Conservation (phyloP, 129 eudicot genomes). For the Dittrichia graveolens region DNA sequence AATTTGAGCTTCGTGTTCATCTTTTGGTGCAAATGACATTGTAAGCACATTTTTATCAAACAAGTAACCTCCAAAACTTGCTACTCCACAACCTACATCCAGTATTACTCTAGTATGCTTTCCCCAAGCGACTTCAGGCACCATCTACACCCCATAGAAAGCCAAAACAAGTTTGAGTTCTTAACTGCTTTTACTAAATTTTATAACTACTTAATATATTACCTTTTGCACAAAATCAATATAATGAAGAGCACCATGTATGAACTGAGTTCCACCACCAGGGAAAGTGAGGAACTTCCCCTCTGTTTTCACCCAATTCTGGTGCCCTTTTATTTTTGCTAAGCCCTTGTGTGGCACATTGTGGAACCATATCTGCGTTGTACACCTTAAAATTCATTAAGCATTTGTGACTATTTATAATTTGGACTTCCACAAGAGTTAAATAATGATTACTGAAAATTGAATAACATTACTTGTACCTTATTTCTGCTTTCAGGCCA, state of each 20-base stretch:
- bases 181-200: too few species aligned
- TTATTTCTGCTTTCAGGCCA: conserved; percentile 84
- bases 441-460: background rate
- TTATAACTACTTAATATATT: background rate
- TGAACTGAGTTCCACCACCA: conserved; percentile 87
- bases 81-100: conserved; percentile 87
- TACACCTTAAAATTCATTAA: conserved; percentile 25
- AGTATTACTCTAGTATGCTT: conserved; percentile 65
- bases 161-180: background rate
- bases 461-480: conserved; percentile 33
- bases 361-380: conserved; percentile 73
- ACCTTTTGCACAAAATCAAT: conserved; percentile 74
- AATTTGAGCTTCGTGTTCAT: conserved; percentile 86
- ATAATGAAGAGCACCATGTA: conserved; percentile 81
- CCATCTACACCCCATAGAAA: conserved; percentile 42
- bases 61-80: conserved; percentile 80
- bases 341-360: conserved; percentile 66
- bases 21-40: conserved; percentile 87
- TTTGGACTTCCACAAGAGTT: background rate
- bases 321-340: conserved; percentile 74
- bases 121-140: conserved; percentile 81
- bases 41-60: conserved; percentile 74
- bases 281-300: conserved; percentile 76
- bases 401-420: conserved; percentile 25
- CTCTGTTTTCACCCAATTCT: conserved; percentile 67